Evolutionary conservation across 495 filamentous ascomycete species (phyloP).

Genomic region (Chlorociboria aeruginascens): DNA sequence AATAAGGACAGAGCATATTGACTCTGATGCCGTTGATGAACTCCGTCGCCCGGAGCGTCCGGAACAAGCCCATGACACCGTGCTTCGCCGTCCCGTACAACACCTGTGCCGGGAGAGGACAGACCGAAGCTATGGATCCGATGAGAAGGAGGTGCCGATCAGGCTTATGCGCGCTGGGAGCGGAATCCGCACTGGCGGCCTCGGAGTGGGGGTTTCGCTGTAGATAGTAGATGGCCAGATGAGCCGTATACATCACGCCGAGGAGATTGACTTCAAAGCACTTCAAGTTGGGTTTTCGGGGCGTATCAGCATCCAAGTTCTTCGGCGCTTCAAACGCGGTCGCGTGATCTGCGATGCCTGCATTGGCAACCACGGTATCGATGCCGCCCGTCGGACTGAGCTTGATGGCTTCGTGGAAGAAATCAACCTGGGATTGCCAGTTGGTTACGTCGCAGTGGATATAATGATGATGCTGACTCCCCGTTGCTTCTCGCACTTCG

Average conservation of each 20-base stretch:
- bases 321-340: conserved; percentile 25
- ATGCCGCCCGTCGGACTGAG: conserved; percentile 42
- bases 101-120: conserved; percentile 31
- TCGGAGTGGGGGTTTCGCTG: conserved; percentile 24
- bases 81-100: conserved; percentile 53
- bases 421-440: conserved; percentile 47
- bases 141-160: conserved; percentile 44
- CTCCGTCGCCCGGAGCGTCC: conserved; percentile 36
- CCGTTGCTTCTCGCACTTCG: conserved; percentile 18
- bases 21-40: conserved; percentile 38
- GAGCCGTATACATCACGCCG: conserved; percentile 51
- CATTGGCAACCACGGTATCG: conserved; percentile 56
- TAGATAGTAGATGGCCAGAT: conserved; percentile 51
- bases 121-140: conserved; percentile 41
- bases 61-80: conserved; percentile 50
- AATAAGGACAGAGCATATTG: conserved; percentile 54
- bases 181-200: neutral
- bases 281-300: conserved; percentile 38
- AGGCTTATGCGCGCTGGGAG: conserved; percentile 1
- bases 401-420: conserved; percentile 43
- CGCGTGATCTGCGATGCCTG: conserved; percentile 38
- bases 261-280: conserved; percentile 48
- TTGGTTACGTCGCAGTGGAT: conserved; percentile 43
- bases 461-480: conserved; percentile 32
- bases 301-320: conserved; percentile 27